Conservation (phyloP, 352 stramenopile genomes). For the Phytophthora quininea region DNA sequence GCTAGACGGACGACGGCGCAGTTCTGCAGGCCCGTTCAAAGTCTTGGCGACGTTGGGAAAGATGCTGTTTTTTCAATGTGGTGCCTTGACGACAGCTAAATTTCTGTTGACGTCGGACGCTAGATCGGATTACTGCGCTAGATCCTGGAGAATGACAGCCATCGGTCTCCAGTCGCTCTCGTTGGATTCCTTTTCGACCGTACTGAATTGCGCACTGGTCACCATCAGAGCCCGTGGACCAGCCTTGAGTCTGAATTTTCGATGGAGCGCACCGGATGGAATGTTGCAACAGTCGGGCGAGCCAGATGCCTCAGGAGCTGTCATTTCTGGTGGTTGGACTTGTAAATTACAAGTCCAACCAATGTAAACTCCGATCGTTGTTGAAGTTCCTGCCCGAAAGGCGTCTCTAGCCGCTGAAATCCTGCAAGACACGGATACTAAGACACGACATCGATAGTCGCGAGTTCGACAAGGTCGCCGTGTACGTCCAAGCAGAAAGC, state of each 20-base stretch:
- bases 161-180: neutral
- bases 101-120: no score
- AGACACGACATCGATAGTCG: neutral
- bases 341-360: no score
- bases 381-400: slow-evolving; percentile 25
- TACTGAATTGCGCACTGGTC: neutral
- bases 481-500: no score
- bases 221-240: neutral
- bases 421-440: slow-evolving; percentile 26
- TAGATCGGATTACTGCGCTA: neutral
- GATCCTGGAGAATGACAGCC: neutral
- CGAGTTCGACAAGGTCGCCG: no score
- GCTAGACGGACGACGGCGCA: no score
- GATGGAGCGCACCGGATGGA: neutral
- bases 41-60: no score
- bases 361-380: neutral
- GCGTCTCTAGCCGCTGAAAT: slow-evolving; percentile 26
- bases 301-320: neutral
- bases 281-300: neutral
- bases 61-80: no score
- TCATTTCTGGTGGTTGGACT: neutral
- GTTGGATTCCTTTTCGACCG: neutral
- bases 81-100: no score
- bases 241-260: slow-evolving; percentile 1
- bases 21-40: no score